phyloP scores from a whole-genome alignment of 2,329 filamentous ascomycete species.

The Penicillium sp. region DNA sequence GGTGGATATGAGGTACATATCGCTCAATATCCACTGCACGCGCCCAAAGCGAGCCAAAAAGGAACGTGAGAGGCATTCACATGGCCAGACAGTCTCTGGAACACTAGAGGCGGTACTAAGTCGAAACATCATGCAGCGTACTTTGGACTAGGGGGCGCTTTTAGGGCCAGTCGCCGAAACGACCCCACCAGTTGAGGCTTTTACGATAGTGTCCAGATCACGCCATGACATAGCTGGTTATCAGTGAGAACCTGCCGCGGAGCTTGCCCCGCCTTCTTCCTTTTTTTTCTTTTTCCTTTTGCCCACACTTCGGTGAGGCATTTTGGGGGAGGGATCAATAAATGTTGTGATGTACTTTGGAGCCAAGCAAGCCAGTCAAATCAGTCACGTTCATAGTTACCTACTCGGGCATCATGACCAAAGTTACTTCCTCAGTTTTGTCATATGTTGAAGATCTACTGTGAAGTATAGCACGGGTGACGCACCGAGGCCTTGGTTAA shows the following conservation, averaged over 20 bases:
- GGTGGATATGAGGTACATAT: constrained; percentile 1
- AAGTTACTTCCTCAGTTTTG: too few species aligned
- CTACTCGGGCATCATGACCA: not conserved
- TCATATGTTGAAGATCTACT: not conserved
- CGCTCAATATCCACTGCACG: not conserved
- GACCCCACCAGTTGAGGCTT: constrained; percentile 11
- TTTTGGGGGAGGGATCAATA: constrained; percentile 4
- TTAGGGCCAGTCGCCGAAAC: not conserved
- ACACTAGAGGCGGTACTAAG: not conserved
- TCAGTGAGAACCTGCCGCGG: not conserved
- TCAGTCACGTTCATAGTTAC: not conserved
- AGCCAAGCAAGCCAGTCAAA: not conserved
- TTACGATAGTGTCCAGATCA: constrained; percentile 3
- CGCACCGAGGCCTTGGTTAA: not conserved
- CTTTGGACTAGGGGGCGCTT: constrained; percentile 3
- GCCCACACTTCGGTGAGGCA: constrained; percentile 17
- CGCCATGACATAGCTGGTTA: constrained; percentile 10
- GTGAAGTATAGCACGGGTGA: not conserved
- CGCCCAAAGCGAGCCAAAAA: not conserved
- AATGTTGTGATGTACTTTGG: not conserved
- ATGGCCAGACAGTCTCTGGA: not conserved
- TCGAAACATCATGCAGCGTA: not conserved
- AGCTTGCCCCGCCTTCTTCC: constrained; percentile 4
- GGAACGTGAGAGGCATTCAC: not conserved
- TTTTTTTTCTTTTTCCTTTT: not conserved